Evolutionary conservation across 768 basidiomycete genomes (phyloP).

Genomic region (Lepiota brunneoincarnata): DNA sequence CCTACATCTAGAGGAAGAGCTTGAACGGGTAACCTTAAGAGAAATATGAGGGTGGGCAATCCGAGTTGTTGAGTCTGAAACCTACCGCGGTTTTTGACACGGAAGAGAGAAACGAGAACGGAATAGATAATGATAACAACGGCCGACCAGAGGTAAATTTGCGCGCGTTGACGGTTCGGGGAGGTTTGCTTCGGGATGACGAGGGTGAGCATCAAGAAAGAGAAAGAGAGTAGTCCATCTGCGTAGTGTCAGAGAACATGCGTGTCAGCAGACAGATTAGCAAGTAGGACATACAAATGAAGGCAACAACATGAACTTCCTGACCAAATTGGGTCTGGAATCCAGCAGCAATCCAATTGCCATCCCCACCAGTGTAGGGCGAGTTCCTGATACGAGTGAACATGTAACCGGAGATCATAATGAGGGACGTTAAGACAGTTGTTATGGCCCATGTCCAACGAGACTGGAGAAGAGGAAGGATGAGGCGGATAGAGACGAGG

Average conservation of each 20-base stretch:
- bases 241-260: conserved; percentile 8
- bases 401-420: conserved; percentile 96
- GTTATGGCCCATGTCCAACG: conserved; percentile 76
- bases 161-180: conserved; percentile 73
- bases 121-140: conserved; percentile 86
- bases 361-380: conserved; percentile 64
- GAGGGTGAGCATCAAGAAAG: conserved; percentile 78
- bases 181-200: conserved; percentile 78
- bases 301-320: conserved; percentile 84
- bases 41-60: not conserved
- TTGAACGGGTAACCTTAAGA: conserved; percentile 76
- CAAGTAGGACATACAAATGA: conserved; percentile 66
- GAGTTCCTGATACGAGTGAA: conserved; percentile 87
- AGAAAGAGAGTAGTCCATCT: conserved; percentile 83
- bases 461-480: conserved; percentile 61
- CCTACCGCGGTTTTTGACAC: conserved; percentile 85
- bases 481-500: conserved; percentile 53
- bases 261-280: not conserved
- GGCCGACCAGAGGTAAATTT: conserved; percentile 86
- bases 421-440: conserved; percentile 58
- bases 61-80: conserved; percentile 1
- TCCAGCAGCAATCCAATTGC: conserved; percentile 83
- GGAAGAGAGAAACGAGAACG: conserved; percentile 82
- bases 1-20: conserved; percentile 51
- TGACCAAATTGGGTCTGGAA: conserved; percentile 91